These are phyloP conservation scores for Tolypocladium ovalisporum DNA, from an alignment of 2,329 filamentous ascomycete genomes.

Conservation along the genomic window DNA sequence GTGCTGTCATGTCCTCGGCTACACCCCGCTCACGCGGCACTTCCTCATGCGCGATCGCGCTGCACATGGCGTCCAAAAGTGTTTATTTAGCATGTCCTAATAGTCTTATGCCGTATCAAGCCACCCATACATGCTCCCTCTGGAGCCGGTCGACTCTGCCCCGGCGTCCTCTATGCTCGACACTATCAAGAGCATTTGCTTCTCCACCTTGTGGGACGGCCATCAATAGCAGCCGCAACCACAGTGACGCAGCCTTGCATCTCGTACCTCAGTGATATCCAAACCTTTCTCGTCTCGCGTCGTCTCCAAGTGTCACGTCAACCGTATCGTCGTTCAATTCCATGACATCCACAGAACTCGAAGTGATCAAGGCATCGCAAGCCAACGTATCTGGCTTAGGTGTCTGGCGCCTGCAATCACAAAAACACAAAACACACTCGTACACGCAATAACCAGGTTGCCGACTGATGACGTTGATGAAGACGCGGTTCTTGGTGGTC, in stretches of 20 bases:
- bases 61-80: background rate
- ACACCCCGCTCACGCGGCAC: background rate
- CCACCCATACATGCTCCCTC: background rate
- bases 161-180: background rate
- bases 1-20: background rate
- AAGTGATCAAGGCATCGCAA: background rate
- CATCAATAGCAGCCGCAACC: background rate
- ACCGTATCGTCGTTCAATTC: constrained; percentile 7
- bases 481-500: background rate
- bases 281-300: background rate
- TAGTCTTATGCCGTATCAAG: background rate
- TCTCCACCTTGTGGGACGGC: background rate
- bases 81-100: background rate
- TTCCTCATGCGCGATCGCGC: background rate
- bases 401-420: background rate
- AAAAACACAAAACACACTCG: background rate
- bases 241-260: background rate
- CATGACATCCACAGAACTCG: constrained; percentile 3
- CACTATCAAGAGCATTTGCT: background rate
- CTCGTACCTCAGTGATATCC: background rate
- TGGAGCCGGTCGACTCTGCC: background rate
- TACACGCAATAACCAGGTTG: background rate
- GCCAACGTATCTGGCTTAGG: background rate
- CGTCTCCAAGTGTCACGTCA: constrained; percentile 2
- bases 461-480: background rate